A percentile compares a stretch with the other conserved stretches of the same genome.
phyloP scores from a whole-genome alignment of 768 basidiomycete genomes.

The Psilocybe cubensis region DNA sequence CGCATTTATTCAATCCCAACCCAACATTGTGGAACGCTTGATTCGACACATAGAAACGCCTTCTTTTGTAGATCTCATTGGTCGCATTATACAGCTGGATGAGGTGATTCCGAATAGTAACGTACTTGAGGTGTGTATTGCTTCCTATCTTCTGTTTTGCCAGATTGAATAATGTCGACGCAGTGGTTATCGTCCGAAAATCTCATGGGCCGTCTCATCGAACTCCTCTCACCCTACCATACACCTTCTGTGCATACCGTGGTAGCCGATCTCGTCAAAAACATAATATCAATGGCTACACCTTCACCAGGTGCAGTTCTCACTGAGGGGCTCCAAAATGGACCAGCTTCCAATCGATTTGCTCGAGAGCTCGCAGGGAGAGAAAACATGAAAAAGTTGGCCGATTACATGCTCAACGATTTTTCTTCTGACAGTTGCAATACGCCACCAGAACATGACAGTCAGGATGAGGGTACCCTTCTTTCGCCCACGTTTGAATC shows the following conservation, averaged over 20 bases:
- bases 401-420: constrained; percentile 77
- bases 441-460: constrained; percentile 21
- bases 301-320: constrained; percentile 81
- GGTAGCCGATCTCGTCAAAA: constrained; percentile 90
- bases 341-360: constrained; percentile 82
- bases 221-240: constrained; percentile 79
- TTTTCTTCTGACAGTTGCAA: constrained; percentile 38
- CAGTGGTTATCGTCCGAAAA: constrained; percentile 90
- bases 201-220: constrained; percentile 80
- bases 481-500: constrained; percentile 47
- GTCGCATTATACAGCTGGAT: constrained; percentile 89
- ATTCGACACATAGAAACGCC: constrained; percentile 87
- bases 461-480: constrained; percentile 20
- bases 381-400: constrained; percentile 70
- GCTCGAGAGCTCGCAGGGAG: constrained; percentile 84
- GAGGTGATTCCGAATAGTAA: constrained; percentile 81
- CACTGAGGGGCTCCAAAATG: constrained; percentile 69
- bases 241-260: constrained; percentile 80
- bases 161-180: constrained; percentile 11
- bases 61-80: constrained; percentile 88
- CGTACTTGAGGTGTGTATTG: constrained; percentile 79
- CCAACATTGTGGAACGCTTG: constrained; percentile 79
- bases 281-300: constrained; percentile 92
- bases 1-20: constrained; percentile 84
- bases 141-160: constrained; percentile 25